Evolutionary conservation across 441 rosid genomes (phyloP), one percentile per base, ranked within the genome.

Genomic region (Populus hybrid): DNA sequence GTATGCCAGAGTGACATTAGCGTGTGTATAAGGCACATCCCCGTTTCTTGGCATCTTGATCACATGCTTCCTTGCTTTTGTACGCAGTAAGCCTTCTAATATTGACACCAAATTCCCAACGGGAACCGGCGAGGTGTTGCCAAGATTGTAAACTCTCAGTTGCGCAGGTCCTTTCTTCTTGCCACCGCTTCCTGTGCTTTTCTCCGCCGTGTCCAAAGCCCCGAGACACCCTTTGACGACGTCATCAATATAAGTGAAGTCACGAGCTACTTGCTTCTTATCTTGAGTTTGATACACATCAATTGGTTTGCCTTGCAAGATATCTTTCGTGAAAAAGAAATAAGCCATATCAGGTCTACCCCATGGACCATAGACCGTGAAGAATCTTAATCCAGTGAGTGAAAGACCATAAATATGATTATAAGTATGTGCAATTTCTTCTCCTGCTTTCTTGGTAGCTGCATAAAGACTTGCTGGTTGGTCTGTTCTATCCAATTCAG

Each of bases 281-380:
- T 89, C 95, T 3, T 86, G 89, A 2, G 94, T 90, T 59, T 85
- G 82, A 82, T 93, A 93, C 0, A 93, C 80, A 28, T 91, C 92
- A 26, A 93, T 93, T 1, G 88, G 63, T 61, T 93, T 90, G 0
- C 95, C 95, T 28, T 89, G 92, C 35, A 93, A 79, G 3, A 93
- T 91, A 79, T 89, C 94, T 69, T 89, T 90, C 0, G 94, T 93
- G 87, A 93, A 93, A 85, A 90, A 93, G 87, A 88, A 91, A 76
- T 93, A 93, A 23, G 97, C 97, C 97, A 93, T 93, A 83, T 93
- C 97, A 4, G 97, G 97, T 72, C 97, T 86, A 28, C 97, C 97
- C 97, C 97, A 93, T 0, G 97, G 95, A 7, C 97, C 97, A 65
- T 93, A 93, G 24, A 93, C 97, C 0, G 97, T 93, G 54, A 93